Evolutionary conservation across 768 basidiomycete species (phyloP), one percentile per base, ranked within the genome.

Genomic region (Trametes elegans): DNA sequence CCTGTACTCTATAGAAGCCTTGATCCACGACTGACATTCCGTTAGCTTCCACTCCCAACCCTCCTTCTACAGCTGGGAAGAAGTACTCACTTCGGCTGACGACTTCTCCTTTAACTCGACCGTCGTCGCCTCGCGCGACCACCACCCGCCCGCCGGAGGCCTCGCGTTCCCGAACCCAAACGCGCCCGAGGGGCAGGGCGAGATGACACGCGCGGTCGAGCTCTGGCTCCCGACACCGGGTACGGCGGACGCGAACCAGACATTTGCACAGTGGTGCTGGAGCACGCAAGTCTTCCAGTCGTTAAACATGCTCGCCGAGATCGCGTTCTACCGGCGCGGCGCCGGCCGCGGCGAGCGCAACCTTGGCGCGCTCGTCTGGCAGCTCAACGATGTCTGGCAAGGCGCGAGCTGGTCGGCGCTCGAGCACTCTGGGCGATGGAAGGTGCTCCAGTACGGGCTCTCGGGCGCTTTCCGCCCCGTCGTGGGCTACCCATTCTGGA

Each of bases 251-350:
- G 52, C 74, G 18, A 82, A 84, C 55, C 76, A 80, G 61, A 83
- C 81, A 0, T 83, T 84, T 64, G 78, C 82, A 0, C 80, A 83
- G 62, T 83, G 81, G 81, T 82, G 79, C 66, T 84, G 75, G 72
- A 81, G 79, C 65, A 83, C 82, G 3, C 82, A 83, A 59, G 59
- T 83, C 18, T 83, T 83, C 76, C 82, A 83, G 59, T 70, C 77
- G 18, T 76, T 83, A 74, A 76, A 78, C 40, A 82, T 83, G 72
- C 72, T 76, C n/a, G 73, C 80, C n/a, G 71, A 84, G 62, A 76
- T 83, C 36, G 76, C 80, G 6, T 84, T 75, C 72, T 84, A 84
- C 67, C 72, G 82, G 31, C 78, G 76, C 29, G 81, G 82, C n/a
- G 79, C 82, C 0, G 82, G 82, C 7, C 71, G 73, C 42, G 76